Conservation (phyloP, 768 basidiomycete genomes). For the Serendipita sp. region DNA sequence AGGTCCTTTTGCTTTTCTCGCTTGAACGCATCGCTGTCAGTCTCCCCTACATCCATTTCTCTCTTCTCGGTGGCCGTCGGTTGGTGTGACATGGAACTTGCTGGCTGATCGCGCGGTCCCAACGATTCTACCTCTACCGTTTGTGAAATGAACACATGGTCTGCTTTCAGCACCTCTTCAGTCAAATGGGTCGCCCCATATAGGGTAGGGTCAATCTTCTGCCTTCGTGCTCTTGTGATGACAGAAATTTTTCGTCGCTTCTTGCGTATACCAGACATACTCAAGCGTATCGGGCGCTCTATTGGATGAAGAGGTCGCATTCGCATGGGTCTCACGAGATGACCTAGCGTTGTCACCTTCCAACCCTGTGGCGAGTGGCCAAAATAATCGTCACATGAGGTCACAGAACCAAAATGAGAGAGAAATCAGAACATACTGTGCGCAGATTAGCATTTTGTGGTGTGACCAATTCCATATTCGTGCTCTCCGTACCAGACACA, state of each 20-base stretch:
- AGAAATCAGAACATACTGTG: slow-evolving; percentile 13
- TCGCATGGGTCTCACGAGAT: slow-evolving; percentile 47
- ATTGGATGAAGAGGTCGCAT: slow-evolving; percentile 59
- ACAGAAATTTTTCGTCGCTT: slow-evolving; percentile 16
- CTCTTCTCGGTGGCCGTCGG: not conserved
- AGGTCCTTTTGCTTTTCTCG: slow-evolving; percentile 33
- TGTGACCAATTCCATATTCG: slow-evolving; percentile 52
- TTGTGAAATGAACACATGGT: slow-evolving; percentile 8
- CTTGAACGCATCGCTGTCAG: not conserved
- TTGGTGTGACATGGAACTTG: slow-evolving; percentile 6
- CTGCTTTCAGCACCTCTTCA: slow-evolving; percentile 45
- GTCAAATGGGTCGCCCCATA: slow-evolving; percentile 59
- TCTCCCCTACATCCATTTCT: not conserved
- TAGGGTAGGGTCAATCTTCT: slow-evolving; percentile 55
- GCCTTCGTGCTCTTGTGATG: slow-evolving; percentile 39
- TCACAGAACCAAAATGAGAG: too few species aligned
- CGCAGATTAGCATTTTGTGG: slow-evolving; percentile 36
- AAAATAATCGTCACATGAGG: too few species aligned
- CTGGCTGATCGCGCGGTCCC: not conserved
- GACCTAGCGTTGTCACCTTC: slow-evolving; percentile 51
- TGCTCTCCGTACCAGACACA: slow-evolving; percentile 29
- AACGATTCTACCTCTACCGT: not conserved
- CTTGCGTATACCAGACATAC: slow-evolving; percentile 11
- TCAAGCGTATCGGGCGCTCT: slow-evolving; percentile 17
- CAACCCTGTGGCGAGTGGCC: slow-evolving; percentile 31